These are phyloP conservation scores for Exophiala bonariae DNA, from an alignment of 2,329 filamentous ascomycete species.

Conservation along the genomic window DNA sequence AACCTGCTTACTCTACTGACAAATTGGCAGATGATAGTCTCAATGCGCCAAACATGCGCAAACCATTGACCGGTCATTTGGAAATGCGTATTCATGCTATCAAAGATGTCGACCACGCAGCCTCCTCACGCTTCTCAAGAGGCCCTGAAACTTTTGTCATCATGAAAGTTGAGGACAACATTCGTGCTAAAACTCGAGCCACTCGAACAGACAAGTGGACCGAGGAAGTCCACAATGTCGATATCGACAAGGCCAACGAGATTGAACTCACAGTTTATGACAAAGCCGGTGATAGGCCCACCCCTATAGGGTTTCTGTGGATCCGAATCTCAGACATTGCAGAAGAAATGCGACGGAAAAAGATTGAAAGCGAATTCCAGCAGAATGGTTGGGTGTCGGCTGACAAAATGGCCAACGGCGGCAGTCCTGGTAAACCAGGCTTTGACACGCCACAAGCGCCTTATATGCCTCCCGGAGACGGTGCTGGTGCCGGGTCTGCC, in stretches of 20 bases:
- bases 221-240: constrained; percentile 85
- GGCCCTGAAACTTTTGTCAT: constrained; percentile 94
- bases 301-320: constrained; percentile 95
- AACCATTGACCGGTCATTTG: constrained; percentile 90
- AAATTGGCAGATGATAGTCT: constrained; percentile 79
- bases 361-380: constrained; percentile 93
- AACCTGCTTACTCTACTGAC: constrained; percentile 32
- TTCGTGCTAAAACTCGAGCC: constrained; percentile 82
- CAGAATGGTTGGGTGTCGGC: constrained; percentile 96
- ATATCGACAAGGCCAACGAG: constrained; percentile 98
- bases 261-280: constrained; percentile 98
- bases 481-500: constrained; percentile 38
- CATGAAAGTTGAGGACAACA: constrained; percentile 92
- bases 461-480: constrained; percentile 32
- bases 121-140: constrained; percentile 77
- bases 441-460: constrained; percentile 46
- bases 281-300: constrained; percentile 83
- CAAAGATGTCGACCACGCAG: constrained; percentile 91
- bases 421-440: constrained; percentile 50
- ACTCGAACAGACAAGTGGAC: constrained; percentile 89
- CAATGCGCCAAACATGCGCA: constrained; percentile 90
- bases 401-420: constrained; percentile 78
- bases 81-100: constrained; percentile 84
- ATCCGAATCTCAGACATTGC: constrained; percentile 95
- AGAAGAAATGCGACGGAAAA: constrained; percentile 95